phyloP scores from a whole-genome alignment of 805 yeast species.

The Jamesozyma piceae region DNA sequence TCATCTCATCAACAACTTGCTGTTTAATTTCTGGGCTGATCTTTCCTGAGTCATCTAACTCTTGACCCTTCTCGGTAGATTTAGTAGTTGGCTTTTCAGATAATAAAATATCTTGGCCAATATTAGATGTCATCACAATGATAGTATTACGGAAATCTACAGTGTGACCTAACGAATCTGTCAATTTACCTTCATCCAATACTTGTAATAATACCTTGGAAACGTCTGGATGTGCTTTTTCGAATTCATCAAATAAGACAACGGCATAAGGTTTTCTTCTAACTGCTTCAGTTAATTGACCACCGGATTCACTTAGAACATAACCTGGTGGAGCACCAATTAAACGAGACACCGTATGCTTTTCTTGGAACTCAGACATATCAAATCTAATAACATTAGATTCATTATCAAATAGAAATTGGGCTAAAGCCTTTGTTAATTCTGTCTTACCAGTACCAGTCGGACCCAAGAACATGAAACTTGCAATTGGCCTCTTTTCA shows the following conservation, averaged over 20 bases:
- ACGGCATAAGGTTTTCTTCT: constrained; percentile 92
- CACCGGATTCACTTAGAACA: constrained; percentile 87
- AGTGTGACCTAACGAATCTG: constrained; percentile 90
- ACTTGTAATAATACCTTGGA: constrained; percentile 85
- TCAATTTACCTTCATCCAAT: constrained; percentile 86
- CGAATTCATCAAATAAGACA: constrained; percentile 89
- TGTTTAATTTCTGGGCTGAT: constrained; percentile 46
- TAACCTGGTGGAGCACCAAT: constrained; percentile 99
- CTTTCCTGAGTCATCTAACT: constrained; percentile 32
- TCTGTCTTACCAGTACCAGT: constrained; percentile 99
- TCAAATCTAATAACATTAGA: constrained; percentile 83
- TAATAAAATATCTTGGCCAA: constrained; percentile 83
- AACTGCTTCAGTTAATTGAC: constrained; percentile 93
- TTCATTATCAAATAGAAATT: constrained; percentile 84
- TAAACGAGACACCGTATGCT: constrained; percentile 79
- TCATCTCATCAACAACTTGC: constrained; percentile 60
- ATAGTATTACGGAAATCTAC: constrained; percentile 92
- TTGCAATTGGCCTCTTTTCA: constrained; percentile 91
- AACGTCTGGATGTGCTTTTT: constrained; percentile 94
- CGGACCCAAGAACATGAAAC: constrained; percentile 94
- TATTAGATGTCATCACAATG: constrained; percentile 92
- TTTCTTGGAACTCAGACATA: constrained; percentile 97
- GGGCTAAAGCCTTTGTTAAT: constrained; percentile 84
- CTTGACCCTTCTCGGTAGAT: not conserved
- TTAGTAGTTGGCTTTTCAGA: constrained; percentile 41